These are phyloP conservation scores for Vaccinium myrtillus DNA, from an alignment of 148 eudicot species.

Conservation along the genomic window DNA sequence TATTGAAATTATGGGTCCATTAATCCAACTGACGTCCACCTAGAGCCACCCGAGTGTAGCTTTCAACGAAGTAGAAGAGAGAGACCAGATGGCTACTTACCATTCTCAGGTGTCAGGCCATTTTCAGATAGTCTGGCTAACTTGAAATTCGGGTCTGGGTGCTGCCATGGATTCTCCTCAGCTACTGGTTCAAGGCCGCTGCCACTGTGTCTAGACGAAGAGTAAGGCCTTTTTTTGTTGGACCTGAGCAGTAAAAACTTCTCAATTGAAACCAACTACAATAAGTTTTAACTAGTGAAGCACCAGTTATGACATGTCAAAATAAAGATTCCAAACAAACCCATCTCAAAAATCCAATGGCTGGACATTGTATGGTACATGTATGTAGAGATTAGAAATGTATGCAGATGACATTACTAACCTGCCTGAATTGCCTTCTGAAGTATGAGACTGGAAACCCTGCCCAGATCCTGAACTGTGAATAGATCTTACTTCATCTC, in stretches of 20 bases:
- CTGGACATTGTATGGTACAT: neutral
- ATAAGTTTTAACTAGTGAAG: neutral
- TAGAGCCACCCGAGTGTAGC: neutral
- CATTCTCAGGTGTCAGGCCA: conserved; percentile 54
- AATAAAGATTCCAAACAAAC: neutral
- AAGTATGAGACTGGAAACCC: conserved; percentile 40
- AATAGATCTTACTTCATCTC: conserved; percentile 45
- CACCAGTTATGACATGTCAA: neutral
- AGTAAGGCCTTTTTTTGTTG: conserved; percentile 61
- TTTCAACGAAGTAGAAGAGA: neutral
- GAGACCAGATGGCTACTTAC: conserved; percentile 32
- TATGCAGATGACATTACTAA: conserved; percentile 28
- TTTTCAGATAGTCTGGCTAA: conserved; percentile 41
- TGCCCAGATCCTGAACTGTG: conserved; percentile 63
- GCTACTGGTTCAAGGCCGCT: conserved; percentile 63
- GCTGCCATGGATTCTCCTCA: conserved; percentile 61
- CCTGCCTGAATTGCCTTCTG: conserved; percentile 65
- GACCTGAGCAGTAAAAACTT: conserved; percentile 32
- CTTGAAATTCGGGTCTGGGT: conserved; percentile 47
- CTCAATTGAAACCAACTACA: conserved; percentile 6
- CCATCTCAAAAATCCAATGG: neutral
- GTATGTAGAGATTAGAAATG: neutral
- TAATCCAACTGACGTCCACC: neutral
- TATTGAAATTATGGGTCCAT: neutral
- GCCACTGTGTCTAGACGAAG: conserved; percentile 51